phyloP scores from a whole-genome alignment of 106 monocot genomes.

The Alisma plantagoaquatica region DNA sequence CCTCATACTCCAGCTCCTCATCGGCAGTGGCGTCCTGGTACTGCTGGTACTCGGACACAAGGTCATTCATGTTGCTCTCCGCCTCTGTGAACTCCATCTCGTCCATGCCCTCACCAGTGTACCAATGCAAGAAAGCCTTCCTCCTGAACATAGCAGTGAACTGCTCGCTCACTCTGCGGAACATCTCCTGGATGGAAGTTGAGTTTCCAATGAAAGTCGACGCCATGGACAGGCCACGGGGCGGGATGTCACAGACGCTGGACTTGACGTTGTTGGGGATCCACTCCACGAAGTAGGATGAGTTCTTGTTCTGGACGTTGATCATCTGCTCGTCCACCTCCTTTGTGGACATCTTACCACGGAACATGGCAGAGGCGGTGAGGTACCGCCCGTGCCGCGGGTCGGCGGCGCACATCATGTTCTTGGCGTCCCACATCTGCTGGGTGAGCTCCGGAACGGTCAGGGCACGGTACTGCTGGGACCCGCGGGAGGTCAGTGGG shows the following conservation, averaged over 20 bases:
- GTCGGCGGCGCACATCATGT: slow-evolving; percentile 74
- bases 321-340: slow-evolving; percentile 35
- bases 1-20: too few species aligned
- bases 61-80: slow-evolving; percentile 38
- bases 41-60: slow-evolving; percentile 38
- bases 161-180: slow-evolving; percentile 18
- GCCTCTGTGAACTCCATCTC: slow-evolving; percentile 50
- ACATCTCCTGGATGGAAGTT: slow-evolving; percentile 15
- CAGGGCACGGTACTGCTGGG: slow-evolving; percentile 54
- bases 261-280: slow-evolving; percentile 52
- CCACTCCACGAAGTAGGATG: slow-evolving; percentile 66
- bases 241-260: slow-evolving; percentile 17
- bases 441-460: slow-evolving; percentile 61
- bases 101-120: slow-evolving; percentile 41
- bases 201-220: slow-evolving; percentile 5
- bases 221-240: slow-evolving; percentile 4
- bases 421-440: slow-evolving; percentile 70
- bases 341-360: slow-evolving; percentile 37
- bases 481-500: slow-evolving; percentile 52
- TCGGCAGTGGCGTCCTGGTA: too few species aligned
- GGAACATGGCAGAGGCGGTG: slow-evolving; percentile 60
- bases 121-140: slow-evolving; percentile 35
- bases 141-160: slow-evolving; percentile 36
- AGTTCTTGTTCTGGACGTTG: slow-evolving; percentile 53
- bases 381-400: slow-evolving; percentile 57